A percentile compares a stretch with the other conserved stretches of the same genome.
Conservation (phyloP, 1,284 basidiomycete species). For the Mycena sp. region DNA sequence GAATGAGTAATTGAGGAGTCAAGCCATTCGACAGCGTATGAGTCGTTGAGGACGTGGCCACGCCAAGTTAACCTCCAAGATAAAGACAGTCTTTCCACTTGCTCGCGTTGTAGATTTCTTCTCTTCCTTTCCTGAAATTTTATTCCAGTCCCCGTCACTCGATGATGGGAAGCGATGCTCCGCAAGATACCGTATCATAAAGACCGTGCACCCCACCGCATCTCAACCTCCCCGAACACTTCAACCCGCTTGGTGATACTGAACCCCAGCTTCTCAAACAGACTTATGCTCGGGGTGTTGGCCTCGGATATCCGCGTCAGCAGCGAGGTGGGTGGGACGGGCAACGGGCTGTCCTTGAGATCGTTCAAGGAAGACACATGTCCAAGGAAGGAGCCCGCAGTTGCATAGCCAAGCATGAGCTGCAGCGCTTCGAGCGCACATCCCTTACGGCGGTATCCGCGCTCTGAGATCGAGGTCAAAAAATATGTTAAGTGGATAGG, state of each 20-base stretch:
- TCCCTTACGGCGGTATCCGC: constrained; percentile 69
- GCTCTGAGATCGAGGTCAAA: too few relatives aligned
- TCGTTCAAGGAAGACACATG: neutral
- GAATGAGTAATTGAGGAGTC: too few relatives aligned
- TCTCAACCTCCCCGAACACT: constrained; percentile 81
- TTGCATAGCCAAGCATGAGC: constrained; percentile 73
- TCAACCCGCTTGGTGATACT: constrained; percentile 67
- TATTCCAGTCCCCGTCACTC: too few relatives aligned
- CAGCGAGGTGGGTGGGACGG: constrained; percentile 52
- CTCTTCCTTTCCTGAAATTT: too few relatives aligned
- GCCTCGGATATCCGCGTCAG: constrained; percentile 64
- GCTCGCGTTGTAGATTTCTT: too few relatives aligned
- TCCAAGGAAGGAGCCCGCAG: constrained; percentile 34
- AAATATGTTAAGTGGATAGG: too few relatives aligned
- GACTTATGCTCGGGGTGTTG: constrained; percentile 63
- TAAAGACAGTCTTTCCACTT: too few relatives aligned
- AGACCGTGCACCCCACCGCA: constrained; percentile 64
- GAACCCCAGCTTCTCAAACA: constrained; percentile 81
- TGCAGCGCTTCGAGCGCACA: constrained; percentile 72
- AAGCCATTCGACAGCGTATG: too few relatives aligned
- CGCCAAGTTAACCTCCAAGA: too few relatives aligned
- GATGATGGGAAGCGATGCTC: too few relatives aligned
- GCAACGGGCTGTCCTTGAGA: constrained; percentile 27
- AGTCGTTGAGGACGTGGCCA: too few relatives aligned
- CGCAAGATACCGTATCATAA: too few relatives aligned